A percentile compares a stretch with the other conserved stretches of the same genome.
Conservation (phyloP, 345 rosid genomes). For the Rhizophora apiculata region DNA sequence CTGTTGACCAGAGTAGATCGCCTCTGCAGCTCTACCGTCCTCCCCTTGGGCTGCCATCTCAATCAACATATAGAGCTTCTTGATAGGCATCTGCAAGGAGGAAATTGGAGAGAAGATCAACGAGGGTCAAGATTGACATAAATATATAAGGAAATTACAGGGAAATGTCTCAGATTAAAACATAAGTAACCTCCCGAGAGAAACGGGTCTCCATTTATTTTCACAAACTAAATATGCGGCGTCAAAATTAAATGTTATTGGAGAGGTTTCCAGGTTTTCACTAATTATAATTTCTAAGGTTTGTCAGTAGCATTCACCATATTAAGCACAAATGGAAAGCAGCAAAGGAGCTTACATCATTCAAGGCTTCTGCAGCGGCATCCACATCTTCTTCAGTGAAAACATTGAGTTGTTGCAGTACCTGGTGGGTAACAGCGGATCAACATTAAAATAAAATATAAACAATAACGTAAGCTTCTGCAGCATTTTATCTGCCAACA, state of each 20-base stretch:
- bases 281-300: neutral
- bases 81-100: slow-evolving; percentile 49
- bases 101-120: slow-evolving; percentile 16
- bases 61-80: slow-evolving; percentile 79
- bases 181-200: no score
- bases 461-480: neutral
- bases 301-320: neutral
- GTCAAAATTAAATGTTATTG: neutral
- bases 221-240: no score
- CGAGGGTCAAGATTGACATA: neutral
- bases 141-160: no score
- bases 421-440: slow-evolving; percentile 35
- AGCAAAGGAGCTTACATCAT: slow-evolving; percentile 55
- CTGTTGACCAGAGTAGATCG: slow-evolving; percentile 60
- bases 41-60: slow-evolving; percentile 99
- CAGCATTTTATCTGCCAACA: neutral
- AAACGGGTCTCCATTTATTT: no score
- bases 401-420: slow-evolving; percentile 64
- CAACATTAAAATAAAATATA: slow-evolving; percentile 4
- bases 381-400: slow-evolving; percentile 64
- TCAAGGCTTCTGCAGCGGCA: slow-evolving; percentile 75
- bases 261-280: neutral
- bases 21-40: slow-evolving; percentile 70
- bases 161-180: no score
- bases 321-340: neutral